Base-by-base conservation (phyloP, 805 yeast genomes). In the Suhomyces kilbournensis region DNA sequence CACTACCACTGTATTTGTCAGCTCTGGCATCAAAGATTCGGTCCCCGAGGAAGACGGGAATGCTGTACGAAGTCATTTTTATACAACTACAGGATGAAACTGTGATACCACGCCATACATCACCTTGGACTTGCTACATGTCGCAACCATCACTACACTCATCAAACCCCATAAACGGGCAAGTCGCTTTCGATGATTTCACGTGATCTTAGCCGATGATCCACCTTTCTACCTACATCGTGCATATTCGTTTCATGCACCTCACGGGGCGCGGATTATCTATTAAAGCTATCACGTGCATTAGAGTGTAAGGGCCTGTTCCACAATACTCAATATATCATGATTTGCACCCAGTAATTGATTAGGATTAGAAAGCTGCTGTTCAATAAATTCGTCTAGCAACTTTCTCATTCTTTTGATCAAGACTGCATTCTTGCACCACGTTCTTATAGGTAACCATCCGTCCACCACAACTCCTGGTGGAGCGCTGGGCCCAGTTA, bases 391-490 rank as follows among this genome's bases (percentile, higher is more conserved):
- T 17, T 76, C 72, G 62, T 91, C 96, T 30, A 93, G 67, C 46
- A 90, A 65, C 9, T 69, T 62, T 60, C 96, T 74, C 51, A 93
- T 69, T 53, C 86, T 82, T 53, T 88, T 87, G 28, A 92, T 78
- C 46, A 93, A 71, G 2, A 93, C 96, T 1, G 92, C 98, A 61
- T 92, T 90, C 58, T 94, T 88, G 57, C 96, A 87, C 97, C 97
- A 93, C 0, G 97, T 90, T 55, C 89, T 77, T 10, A 93, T 78
- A 0, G 97, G 96, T 32, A 90, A 69, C 97, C 98, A 92, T n/a
- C 79, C 78, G 59, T 90, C 97, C 51, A 93, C 71, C 7, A 90
- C 83, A 34, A 94, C 81, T 20, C 97, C 97, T 0, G 97, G 96
- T 4, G 84, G 77, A 1, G 79, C 72, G 0, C 77, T 66, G 30